These are phyloP conservation scores for Schizophyllum amplum DNA, from an alignment of 1,284 basidiomycete species.

Conservation along the genomic window DNA sequence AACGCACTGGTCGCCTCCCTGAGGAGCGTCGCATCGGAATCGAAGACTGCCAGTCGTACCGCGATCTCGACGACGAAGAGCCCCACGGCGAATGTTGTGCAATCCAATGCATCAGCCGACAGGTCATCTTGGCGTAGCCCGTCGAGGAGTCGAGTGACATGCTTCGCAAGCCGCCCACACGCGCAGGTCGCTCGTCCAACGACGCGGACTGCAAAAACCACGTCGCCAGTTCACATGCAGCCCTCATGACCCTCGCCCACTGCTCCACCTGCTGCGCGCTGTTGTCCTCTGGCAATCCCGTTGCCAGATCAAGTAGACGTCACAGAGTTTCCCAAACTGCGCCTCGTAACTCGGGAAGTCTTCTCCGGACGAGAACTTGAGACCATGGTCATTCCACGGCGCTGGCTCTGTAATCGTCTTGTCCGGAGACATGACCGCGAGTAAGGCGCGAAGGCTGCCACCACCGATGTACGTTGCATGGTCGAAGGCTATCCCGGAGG, in stretches of 20 bases:
- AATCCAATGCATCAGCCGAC: constrained; percentile 20
- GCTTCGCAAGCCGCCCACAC: constrained; percentile 26
- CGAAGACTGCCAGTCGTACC: constrained; percentile 27
- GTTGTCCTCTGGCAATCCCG: constrained; percentile 28
- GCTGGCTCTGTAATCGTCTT: neutral
- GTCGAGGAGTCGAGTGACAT: constrained; percentile 31
- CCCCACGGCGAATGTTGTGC: constrained; percentile 35
- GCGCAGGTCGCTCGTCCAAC: constrained; percentile 25
- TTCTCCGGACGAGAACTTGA: neutral
- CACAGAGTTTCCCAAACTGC: constrained; percentile 32
- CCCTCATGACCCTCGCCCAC: constrained; percentile 31
- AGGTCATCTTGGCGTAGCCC: constrained; percentile 29
- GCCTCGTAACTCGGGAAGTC: constrained; percentile 16
- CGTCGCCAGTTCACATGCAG: constrained; percentile 32
- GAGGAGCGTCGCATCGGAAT: constrained; percentile 9
- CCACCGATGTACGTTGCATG: constrained; percentile 43
- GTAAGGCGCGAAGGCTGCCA: constrained; percentile 21
- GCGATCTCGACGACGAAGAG: constrained; percentile 62
- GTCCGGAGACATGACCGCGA: too few relatives aligned
- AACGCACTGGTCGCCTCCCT: constrained; percentile 15
- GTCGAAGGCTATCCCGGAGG: constrained; percentile 42
- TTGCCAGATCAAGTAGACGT: constrained; percentile 31
- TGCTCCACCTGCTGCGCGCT: constrained; percentile 21
- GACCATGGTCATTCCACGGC: neutral
- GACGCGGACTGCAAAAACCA: constrained; percentile 29